Base-by-base conservation (phyloP, 805 yeast species). In the Wickerhamomyces chaumierensis region DNA sequence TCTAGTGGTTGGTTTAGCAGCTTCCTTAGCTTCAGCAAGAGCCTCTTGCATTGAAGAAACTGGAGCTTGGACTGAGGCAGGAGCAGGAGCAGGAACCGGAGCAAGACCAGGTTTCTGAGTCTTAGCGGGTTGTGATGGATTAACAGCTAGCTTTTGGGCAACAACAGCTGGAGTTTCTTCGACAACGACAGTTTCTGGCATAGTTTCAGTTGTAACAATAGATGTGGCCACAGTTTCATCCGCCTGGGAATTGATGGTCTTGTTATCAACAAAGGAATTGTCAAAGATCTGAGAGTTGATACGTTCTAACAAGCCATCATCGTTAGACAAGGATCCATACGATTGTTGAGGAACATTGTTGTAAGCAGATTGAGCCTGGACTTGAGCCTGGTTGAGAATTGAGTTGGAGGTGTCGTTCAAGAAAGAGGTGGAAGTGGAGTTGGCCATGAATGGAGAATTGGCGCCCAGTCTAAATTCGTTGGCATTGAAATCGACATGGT, bases 371-470 rank as follows among this genome's bases (percentile, higher is more conserved):
- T n/a, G n/a, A n/a, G n/a, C n/a, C n/a, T n/a, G n/a, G n/a, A n/a
- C n/a, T n/a, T n/a, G n/a, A n/a, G n/a, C n/a, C n/a, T n/a, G n/a
- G n/a, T n/a, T n/a, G n/a, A n/a, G n/a, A n/a, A n/a, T n/a, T n/a
- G 29, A 25, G 29, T 25, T 25, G n/a, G 29, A 25, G n/a, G 7
- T 13, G 14, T 25, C n/a, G 29, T 25, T 25, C 29, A 25, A 9
- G 29, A 25, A 25, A 13, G 9, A 4, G 29, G 14, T 25, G n/a
- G 29, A 25, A 25, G 14, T 25, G n/a, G 29, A 25, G 12, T 25
- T 25, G 29, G 34, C 39, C 14, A 46, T 31, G 25, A 48, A 48
- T 33, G 49, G 44, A 4, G 51, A 45, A 31, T 49, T 49, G 14
- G 32, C 16, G 7, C 36, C 42, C 3, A 42, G 34, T 37, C 47